Evolutionary conservation across 73 alveolate genomes (phyloP).

Genomic region (Paramecium caudatum): DNA sequence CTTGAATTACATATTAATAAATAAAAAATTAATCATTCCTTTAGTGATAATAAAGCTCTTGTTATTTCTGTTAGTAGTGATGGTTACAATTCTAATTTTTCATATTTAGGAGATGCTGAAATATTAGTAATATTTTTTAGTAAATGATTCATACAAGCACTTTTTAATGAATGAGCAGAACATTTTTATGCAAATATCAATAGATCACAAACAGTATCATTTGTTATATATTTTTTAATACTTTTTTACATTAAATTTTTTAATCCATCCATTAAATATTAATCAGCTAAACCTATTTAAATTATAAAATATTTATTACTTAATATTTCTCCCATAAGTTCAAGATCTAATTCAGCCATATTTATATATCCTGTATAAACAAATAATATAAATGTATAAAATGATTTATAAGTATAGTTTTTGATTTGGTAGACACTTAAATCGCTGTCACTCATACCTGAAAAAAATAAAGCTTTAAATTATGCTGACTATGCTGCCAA

Average conservation of each 20-base stretch:
- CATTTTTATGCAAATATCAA: constrained; percentile 59
- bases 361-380: constrained; percentile 58
- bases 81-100: constrained; percentile 50
- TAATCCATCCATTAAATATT: constrained; percentile 51
- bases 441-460: constrained; percentile 48
- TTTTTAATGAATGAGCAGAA: constrained; percentile 24
- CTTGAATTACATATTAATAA: neutral
- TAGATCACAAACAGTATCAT: constrained; percentile 65
- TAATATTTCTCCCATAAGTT: constrained; percentile 14
- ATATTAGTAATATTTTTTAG: constrained; percentile 55
- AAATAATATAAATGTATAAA: constrained; percentile 26
- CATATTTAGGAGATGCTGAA: constrained; percentile 7
- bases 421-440: neutral
- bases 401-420: constrained; percentile 40
- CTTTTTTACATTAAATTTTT: constrained; percentile 29
- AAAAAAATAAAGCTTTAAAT: constrained; percentile 60
- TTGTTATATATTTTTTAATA: constrained; percentile 14
- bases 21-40: constrained; percentile 55
- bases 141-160: constrained; percentile 70
- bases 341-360: constrained; percentile 28
- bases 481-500: constrained; percentile 61
- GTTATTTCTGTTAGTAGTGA: constrained; percentile 60
- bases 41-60: constrained; percentile 33
- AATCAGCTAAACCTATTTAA: constrained; percentile 49
- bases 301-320: neutral